Evolutionary conservation across 352 stramenopile genomes (phyloP).

Genomic region (Globisporangium mamillatum): DNA sequence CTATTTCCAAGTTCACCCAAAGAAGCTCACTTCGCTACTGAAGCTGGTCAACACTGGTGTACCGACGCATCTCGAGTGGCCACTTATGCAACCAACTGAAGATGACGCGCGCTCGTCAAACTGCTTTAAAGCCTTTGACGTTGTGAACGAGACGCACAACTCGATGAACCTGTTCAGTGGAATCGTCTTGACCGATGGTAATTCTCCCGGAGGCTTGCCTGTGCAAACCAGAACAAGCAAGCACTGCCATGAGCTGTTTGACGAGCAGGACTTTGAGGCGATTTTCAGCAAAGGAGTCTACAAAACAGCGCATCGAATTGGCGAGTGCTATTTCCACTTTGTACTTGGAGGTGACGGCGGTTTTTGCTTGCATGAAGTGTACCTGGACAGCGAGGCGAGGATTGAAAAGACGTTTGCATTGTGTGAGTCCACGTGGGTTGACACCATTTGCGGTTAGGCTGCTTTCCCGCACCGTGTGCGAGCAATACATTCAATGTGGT

Average conservation of each 20-base stretch:
- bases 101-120: constrained; percentile 7
- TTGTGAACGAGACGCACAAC: constrained; percentile 22
- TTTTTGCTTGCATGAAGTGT: constrained; percentile 28
- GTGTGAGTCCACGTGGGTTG: constrained; percentile 11
- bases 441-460: background rate
- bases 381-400: background rate
- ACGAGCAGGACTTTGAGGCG: constrained; percentile 47
- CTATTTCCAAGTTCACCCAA: background rate
- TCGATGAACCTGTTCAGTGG: constrained; percentile 49
- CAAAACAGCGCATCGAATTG: constrained; percentile 23
- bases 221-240: constrained; percentile 24
- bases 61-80: constrained; percentile 16
- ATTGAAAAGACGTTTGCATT: constrained; percentile 26
- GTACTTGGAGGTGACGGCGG: constrained; percentile 12
- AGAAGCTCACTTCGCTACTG: constrained; percentile 15
- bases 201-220: constrained; percentile 33
- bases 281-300: constrained; percentile 26
- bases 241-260: constrained; percentile 39
- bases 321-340: constrained; percentile 39
- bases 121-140: constrained; percentile 36
- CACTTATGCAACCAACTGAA: background rate
- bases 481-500: constrained; percentile 44
- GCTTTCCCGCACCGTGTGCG: constrained; percentile 27
- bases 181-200: constrained; percentile 34
- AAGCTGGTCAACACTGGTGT: constrained; percentile 22